phyloP scores from a whole-genome alignment of 2,329 filamentous ascomycete species.

The Fusarium sp. region DNA sequence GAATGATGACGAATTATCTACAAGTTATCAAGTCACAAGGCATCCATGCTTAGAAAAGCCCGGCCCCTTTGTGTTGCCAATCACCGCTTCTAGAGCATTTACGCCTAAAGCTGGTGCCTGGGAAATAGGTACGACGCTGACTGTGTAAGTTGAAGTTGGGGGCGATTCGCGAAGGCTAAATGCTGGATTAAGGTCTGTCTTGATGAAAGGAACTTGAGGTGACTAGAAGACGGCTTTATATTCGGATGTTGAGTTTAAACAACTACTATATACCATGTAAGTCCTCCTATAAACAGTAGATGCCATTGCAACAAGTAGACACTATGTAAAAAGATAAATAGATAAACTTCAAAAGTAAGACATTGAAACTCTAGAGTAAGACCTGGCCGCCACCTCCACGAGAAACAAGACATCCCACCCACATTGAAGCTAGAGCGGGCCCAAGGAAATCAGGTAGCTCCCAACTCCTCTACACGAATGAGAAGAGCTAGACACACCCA shows the following conservation, averaged over 20 bases:
- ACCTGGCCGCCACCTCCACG: conserved; percentile 29
- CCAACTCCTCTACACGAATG: conserved; percentile 40
- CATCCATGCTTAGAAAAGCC: conserved; percentile 13
- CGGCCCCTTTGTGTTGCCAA: conserved; percentile 37
- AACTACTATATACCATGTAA: not conserved
- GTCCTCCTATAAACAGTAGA: too few species aligned
- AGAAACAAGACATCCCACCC: conserved; percentile 12
- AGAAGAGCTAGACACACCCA: conserved; percentile 23
- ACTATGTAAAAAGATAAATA: not conserved
- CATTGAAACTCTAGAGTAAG: not conserved
- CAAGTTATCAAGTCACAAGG: conserved; percentile 36
- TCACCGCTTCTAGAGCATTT: conserved; percentile 20
- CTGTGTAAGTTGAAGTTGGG: conserved; percentile 41
- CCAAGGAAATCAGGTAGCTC: conserved; percentile 23
- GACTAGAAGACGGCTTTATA: not conserved
- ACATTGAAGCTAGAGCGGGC: conserved; percentile 31
- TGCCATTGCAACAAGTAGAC: too few species aligned
- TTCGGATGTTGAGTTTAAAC: not conserved
- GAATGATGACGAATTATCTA: conserved; percentile 39
- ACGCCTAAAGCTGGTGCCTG: conserved; percentile 40
- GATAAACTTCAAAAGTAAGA: conserved; percentile 8
- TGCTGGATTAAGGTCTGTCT: not conserved
- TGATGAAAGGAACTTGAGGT: not conserved
- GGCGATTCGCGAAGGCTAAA: conserved; percentile 10
- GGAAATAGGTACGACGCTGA: conserved; percentile 35